Evolutionary conservation across 2,329 filamentous ascomycete species (phyloP).

Genomic region (Sporothrix mexicana): DNA sequence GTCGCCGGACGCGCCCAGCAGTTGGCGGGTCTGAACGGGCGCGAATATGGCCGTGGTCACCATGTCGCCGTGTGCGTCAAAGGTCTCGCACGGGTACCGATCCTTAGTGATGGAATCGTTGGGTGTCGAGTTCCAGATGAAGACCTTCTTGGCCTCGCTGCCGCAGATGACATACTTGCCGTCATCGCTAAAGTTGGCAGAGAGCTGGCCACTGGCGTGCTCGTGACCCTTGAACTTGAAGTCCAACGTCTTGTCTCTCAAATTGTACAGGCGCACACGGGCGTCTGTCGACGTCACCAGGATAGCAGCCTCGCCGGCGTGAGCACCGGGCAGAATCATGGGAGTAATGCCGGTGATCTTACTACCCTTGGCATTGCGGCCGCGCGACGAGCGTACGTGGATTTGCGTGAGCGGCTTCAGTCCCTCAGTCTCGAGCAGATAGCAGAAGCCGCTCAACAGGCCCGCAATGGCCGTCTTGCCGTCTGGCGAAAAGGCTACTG

Average conservation of each 20-base stretch:
- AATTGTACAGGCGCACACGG: constrained; percentile 84
- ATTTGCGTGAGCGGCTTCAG: constrained; percentile 84
- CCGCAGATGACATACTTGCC: constrained; percentile 86
- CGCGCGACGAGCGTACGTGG: constrained; percentile 89
- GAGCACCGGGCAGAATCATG: constrained; percentile 44
- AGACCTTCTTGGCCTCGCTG: constrained; percentile 87
- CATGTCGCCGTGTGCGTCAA: constrained; percentile 86
- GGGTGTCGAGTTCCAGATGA: constrained; percentile 79
- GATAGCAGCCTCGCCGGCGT: constrained; percentile 72
- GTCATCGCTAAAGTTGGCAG: constrained; percentile 86
- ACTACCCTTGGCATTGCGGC: constrained; percentile 93
- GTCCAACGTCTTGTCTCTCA: constrained; percentile 82
- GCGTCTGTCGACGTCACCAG: constrained; percentile 96
- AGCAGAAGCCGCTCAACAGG: constrained; percentile 80
- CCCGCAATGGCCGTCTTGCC: constrained; percentile 90
- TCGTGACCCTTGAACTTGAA: constrained; percentile 91
- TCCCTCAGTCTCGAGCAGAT: constrained; percentile 92
- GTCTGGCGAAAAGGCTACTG: constrained; percentile 91
- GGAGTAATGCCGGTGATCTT: constrained; percentile 92
- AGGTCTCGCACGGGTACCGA: constrained; percentile 83
- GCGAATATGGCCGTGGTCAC: constrained; percentile 90
- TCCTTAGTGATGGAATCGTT: constrained; percentile 71
- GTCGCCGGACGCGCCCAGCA: constrained; percentile 82
- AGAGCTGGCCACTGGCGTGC: constrained; percentile 88
- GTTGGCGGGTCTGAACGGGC: constrained; percentile 75